Percentiles rank a stretch among this genome's conserved stretches.
phyloP scores from a whole-genome alignment of 2,329 filamentous ascomycete genomes.

The Paraphoma chrysanthemicola region DNA sequence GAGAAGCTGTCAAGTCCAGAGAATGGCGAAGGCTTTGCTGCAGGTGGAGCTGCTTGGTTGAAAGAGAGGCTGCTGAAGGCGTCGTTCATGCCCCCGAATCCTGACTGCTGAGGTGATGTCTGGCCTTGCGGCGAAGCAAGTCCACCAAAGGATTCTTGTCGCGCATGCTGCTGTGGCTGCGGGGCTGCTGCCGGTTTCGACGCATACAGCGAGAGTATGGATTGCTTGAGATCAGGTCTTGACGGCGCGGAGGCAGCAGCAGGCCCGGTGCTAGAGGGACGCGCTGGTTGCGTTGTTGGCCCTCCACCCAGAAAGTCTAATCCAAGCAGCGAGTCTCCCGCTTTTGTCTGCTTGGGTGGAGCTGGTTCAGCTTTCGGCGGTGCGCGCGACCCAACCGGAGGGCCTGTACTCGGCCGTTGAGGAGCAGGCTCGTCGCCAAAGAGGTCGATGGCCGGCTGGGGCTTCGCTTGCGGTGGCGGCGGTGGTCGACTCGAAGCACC shows the following conservation, averaged over 20 bases:
- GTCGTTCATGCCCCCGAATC: slow-evolving; percentile 75
- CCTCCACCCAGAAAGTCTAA: slow-evolving; percentile 87
- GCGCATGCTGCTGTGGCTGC: slow-evolving; percentile 60
- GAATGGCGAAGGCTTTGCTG: slow-evolving; percentile 69
- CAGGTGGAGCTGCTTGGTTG: slow-evolving; percentile 43
- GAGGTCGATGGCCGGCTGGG: slow-evolving; percentile 68
- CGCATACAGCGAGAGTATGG: slow-evolving; percentile 93
- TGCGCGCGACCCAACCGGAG: slow-evolving; percentile 59
- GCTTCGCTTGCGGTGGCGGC: slow-evolving; percentile 41
- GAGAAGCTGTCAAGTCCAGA: slow-evolving; percentile 65
- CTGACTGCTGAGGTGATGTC: slow-evolving; percentile 48
- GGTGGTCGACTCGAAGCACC: slow-evolving; percentile 38
- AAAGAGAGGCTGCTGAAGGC: slow-evolving; percentile 79
- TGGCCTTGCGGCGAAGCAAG: slow-evolving; percentile 55
- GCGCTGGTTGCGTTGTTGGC: slow-evolving; percentile 70
- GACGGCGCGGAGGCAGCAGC: slow-evolving; percentile 68
- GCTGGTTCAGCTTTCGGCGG: slow-evolving; percentile 72
- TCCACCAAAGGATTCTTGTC: slow-evolving; percentile 55
- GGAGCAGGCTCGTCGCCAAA: slow-evolving; percentile 80
- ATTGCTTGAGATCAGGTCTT: slow-evolving; percentile 93
- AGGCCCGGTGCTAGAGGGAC: slow-evolving; percentile 81
- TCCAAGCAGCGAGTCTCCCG: slow-evolving; percentile 84
- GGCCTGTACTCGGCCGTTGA: slow-evolving; percentile 75
- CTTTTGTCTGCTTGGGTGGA: slow-evolving; percentile 68
- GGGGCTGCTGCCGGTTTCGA: slow-evolving; percentile 74